phyloP scores from a whole-genome alignment of 2,329 filamentous ascomycete genomes.

The Penicillium sp. region DNA sequence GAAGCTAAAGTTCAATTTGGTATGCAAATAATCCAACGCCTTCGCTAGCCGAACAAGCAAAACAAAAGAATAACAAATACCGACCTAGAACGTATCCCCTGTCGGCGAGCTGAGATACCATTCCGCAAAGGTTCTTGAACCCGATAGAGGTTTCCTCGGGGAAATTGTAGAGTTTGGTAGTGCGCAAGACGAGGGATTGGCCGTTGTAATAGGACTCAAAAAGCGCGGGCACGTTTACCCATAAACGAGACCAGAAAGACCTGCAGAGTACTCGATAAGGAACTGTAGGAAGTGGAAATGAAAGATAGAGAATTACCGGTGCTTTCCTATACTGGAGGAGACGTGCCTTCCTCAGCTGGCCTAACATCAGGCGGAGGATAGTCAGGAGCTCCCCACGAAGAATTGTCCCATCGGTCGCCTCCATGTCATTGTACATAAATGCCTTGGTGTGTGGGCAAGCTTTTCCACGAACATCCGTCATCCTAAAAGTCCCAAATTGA shows the following conservation, averaged over 20 bases:
- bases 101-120: neutral
- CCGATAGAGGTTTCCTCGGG: neutral
- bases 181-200: neutral
- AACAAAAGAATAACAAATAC: neutral
- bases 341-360: neutral
- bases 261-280: neutral
- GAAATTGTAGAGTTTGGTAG: neutral
- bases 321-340: neutral
- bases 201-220: neutral
- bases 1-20: neutral
- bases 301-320: neutral
- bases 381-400: neutral
- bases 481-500: neutral
- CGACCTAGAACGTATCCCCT: neutral
- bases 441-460: neutral
- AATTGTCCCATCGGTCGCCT: rapidly evolving
- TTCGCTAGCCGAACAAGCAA: neutral
- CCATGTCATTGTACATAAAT: neutral
- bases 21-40: neutral
- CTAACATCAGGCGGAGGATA: neutral
- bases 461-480: neutral
- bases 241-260: neutral
- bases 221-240: neutral
- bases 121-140: neutral
- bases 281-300: neutral